Conservation (phyloP, 106 monocot genomes). For the Chionographis japonica region DNA sequence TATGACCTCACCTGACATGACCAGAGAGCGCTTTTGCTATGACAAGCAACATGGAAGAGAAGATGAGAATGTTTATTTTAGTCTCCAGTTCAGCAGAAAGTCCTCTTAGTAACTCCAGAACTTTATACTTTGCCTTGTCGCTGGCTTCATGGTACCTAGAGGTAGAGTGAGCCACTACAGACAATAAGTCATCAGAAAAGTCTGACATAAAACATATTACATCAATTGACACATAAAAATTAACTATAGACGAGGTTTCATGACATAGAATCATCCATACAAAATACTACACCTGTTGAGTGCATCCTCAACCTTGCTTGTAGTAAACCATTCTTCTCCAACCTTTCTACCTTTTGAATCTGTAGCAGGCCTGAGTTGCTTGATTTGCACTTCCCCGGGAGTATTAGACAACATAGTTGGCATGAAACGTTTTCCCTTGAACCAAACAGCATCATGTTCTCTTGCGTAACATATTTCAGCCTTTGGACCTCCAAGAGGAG, state of each 20-base stretch:
- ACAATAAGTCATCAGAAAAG: not conserved
- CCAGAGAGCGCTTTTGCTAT: conserved; percentile 85
- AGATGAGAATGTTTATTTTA: conserved; percentile 80
- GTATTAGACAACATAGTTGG: conserved; percentile 85
- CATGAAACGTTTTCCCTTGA: conserved; percentile 81
- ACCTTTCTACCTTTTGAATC: conserved; percentile 97
- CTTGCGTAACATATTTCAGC: conserved; percentile 90
- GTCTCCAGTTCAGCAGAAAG: conserved; percentile 82
- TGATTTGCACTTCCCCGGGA: conserved; percentile 86
- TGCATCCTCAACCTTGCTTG: conserved; percentile 80
- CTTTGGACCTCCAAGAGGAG: conserved; percentile 71
- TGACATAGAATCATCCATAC: not conserved
- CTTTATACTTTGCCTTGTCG: conserved; percentile 61
- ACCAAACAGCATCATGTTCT: conserved; percentile 96
- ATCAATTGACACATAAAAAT: not conserved
- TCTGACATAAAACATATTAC: not conserved
- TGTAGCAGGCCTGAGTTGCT: conserved; percentile 69
- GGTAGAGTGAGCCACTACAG: not conserved
- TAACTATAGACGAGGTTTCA: not conserved
- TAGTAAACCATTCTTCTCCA: conserved; percentile 98
- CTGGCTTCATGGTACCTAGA: conserved; percentile 83
- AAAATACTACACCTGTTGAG: conserved; percentile 48
- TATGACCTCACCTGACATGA: conserved; percentile 71
- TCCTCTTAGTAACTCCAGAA: conserved; percentile 68
- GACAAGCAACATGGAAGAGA: conserved; percentile 76